Evolutionary conservation across 2,329 filamentous ascomycete species (phyloP), one percentile per base, ranked within the genome.

Genomic region (Madurella fahalii): DNA sequence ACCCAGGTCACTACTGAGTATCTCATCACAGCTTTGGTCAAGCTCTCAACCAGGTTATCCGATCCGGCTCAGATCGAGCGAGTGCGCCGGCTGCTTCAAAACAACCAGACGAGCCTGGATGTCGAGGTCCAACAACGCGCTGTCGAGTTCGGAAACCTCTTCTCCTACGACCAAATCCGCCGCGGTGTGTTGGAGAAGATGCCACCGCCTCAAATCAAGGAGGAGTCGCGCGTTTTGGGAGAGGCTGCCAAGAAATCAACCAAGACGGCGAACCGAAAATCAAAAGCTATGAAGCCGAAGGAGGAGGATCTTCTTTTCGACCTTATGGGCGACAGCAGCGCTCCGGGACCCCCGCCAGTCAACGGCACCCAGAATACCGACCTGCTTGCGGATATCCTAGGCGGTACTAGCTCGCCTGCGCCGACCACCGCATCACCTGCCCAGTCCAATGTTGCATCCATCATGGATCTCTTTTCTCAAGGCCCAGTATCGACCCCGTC

Each of bases 51-150:
- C 16, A 84, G 94, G 43, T 81, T 99, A 66, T 83, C 84, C 45
- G 91, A 96, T 43, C 76, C 86, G 2, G 79, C 87, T n/a, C 93
- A 97, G 70, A 77, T 96, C 39, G 92, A 96, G 67, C 84, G 92
- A 56, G 78, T 97, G 42, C 84, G 91, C 57, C 82, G 89, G 34
- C 77, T 97, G 54, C 78, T 99, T 40, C 82, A 87, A 60, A 79
- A 78, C 58, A 84, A 95, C 66, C 88, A 93, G 59, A 87, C 90
- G 9, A 95, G 94, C 69, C 77, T 99, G 50, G 93, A 95, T 66
- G 87, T 97, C 25, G 94, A 99, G 70, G 88, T 97, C 20, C 95
- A 99, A 71, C 94, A 99, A 72, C 85, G 94, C 69, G 89, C 93
- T 5, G 92, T 96, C 17, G 94, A 99, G 70, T 99, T 97, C 66